A percentile compares a stretch with the other conserved stretches of the same genome.
Conservation (phyloP, 176 grass and related monocot genomes). For the Rhynchospora breviuscula region DNA sequence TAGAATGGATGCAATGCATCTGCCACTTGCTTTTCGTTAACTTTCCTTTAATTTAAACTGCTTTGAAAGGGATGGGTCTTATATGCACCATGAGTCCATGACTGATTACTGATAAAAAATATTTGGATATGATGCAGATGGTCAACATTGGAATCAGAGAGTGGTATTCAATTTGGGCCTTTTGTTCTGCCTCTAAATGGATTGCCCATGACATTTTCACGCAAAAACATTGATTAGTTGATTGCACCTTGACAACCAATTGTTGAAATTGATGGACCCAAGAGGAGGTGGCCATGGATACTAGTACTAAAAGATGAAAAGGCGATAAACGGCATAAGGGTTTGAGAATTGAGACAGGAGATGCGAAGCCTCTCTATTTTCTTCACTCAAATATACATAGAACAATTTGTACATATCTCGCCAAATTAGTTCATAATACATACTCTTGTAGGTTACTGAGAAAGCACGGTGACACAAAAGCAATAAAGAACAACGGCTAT, state of each 20-base stretch:
- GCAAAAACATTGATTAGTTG: slow-evolving; percentile 30
- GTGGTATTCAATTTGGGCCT: slow-evolving; percentile 81
- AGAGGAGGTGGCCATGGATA: not conserved
- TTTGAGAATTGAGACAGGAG: not conserved
- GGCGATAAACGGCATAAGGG: not conserved
- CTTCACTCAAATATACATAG: slow-evolving; percentile 12
- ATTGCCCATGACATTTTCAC: slow-evolving; percentile 74
- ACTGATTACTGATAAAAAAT: not conserved
- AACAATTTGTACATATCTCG: slow-evolving; percentile 18
- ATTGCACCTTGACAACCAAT: not conserved
- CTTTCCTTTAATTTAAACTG: not conserved
- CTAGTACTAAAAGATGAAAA: not conserved
- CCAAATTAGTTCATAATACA: slow-evolving; percentile 3
- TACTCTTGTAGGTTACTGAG: not conserved
- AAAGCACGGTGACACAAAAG: slow-evolving; percentile 2
- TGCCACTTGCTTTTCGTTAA: not conserved
- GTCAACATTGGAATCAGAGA: slow-evolving; percentile 72
- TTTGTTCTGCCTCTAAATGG: slow-evolving; percentile 78
- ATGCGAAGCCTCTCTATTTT: slow-evolving; percentile 13
- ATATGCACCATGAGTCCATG: slow-evolving; percentile 3
- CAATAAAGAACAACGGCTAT: slow-evolving; percentile 10
- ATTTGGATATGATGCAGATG: slow-evolving; percentile 30
- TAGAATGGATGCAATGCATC: slow-evolving; percentile 5
- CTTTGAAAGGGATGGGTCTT: not conserved
- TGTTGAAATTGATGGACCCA: not conserved